Base-by-base conservation (phyloP, 2,329 filamentous ascomycete genomes). In the Microdochium bolleyi region DNA sequence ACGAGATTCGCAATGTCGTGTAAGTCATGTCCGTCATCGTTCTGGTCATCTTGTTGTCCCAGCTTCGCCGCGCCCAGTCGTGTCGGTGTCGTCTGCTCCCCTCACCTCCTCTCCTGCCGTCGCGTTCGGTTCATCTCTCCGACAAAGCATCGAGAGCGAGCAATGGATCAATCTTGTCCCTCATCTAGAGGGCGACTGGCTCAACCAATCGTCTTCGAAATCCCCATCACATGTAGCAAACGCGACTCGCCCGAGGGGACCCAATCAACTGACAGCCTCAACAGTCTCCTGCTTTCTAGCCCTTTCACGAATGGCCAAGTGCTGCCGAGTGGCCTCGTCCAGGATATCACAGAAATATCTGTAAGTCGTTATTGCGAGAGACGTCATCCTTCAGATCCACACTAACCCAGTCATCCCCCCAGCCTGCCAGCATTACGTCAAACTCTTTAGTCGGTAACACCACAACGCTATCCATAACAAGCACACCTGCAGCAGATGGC, bases 381-480 rank as follows among this genome's bases (percentile, higher is more conserved):
- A 24, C 48, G 25, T 41, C 13, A 24, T 32, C 7, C 24, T 51
- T 38, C 48, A 53, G 30, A 30, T 13, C 37, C 37, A 21, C 19
- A 37, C 41, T 21, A 52, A 46, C 30, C 51, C 50, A 22, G 8
- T n/a, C n/a, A 32, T 46, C 50, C 44, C 13, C 3, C 50, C 55
- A 74, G 72, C 63, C 61, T 48, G 58, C 77, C 55, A 66, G 83
- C 62, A 75, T 76, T 52, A 82, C 82, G 61, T 74, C 81, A 54
- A 71, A 76, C 54, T 70, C 71, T 48, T 67, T 82, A 51, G 60
- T 65, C 21, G 68, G 68, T 53, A 87, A 88, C 61, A 79, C 96
- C 51, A 88, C 85, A 48, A 95, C 89, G 0, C 75, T 96, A 14
- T 88, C 88, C 2, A 82, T 79, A 30, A 87, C 83, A 55, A 84